Percentiles rank a stretch among this genome's conserved stretches.
These are phyloP conservation scores for Aspergillus sp. DNA, from an alignment of 2,329 filamentous ascomycete species.

Conservation along the genomic window DNA sequence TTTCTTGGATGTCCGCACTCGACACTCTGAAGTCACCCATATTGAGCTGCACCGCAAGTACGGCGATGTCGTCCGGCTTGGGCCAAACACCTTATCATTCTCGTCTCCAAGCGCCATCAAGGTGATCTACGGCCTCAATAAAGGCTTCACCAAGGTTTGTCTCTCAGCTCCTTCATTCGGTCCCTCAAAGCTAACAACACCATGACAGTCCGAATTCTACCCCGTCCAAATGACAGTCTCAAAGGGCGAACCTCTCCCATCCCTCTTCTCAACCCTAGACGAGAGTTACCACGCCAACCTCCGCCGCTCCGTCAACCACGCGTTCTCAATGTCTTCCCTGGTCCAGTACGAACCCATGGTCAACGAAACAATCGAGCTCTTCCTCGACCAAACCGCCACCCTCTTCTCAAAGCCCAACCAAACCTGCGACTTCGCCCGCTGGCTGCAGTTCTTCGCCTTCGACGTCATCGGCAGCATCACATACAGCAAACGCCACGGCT, in stretches of 20 bases:
- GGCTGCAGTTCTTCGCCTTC: slow-evolving; percentile 80
- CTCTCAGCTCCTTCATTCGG: too few species aligned
- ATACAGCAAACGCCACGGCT: slow-evolving; percentile 73
- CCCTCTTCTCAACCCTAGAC: slow-evolving; percentile 71
- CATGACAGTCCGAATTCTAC: slow-evolving; percentile 68
- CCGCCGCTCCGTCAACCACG: slow-evolving; percentile 17
- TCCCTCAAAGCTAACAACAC: neutral
- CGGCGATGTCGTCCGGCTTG: slow-evolving; percentile 72
- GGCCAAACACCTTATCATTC: slow-evolving; percentile 72
- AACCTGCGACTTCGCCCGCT: slow-evolving; percentile 38
- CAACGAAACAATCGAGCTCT: slow-evolving; percentile 11
- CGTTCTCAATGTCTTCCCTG: slow-evolving; percentile 17
- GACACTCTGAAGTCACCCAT: slow-evolving; percentile 67
- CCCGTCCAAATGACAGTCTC: slow-evolving; percentile 73
- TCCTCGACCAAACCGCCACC: slow-evolving; percentile 12
- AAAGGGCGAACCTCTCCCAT: slow-evolving; percentile 66
- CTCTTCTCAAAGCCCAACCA: neutral
- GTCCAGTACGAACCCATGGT: slow-evolving; percentile 18
- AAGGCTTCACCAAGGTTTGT: slow-evolving; percentile 71
- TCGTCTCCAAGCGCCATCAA: slow-evolving; percentile 72
- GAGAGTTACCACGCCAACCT: slow-evolving; percentile 13
- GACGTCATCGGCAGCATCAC: slow-evolving; percentile 81
- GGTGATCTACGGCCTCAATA: slow-evolving; percentile 78
- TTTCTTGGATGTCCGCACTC: slow-evolving; percentile 65
- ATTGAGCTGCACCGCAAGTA: slow-evolving; percentile 67